A percentile compares a stretch with the other conserved stretches of the same genome.
Evolutionary conservation across 129 eudicot genomes (phyloP).

Genomic region (Escallonia rubra): DNA sequence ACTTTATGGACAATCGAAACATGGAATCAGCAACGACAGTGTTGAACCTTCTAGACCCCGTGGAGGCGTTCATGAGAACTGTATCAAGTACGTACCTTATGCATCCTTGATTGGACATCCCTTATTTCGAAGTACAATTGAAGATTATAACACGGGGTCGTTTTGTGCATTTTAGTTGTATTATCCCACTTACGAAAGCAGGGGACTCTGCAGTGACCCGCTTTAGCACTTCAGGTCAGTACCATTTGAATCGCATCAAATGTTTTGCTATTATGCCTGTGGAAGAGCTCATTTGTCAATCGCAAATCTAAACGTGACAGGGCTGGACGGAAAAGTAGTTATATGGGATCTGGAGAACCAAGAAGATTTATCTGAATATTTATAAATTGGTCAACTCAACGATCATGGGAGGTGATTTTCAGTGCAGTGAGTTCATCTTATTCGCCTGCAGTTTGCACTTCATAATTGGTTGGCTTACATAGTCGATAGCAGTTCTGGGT

Average conservation of each 20-base stretch:
- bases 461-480: too few species aligned
- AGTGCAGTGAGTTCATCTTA: too few species aligned
- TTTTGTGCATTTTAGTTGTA: slow-evolving; percentile 45
- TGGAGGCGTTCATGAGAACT: slow-evolving; percentile 80
- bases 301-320: slow-evolving; percentile 32
- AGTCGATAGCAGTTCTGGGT: too few species aligned
- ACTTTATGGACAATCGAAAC: slow-evolving; percentile 84
- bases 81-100: slow-evolving; percentile 58
- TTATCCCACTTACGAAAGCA: slow-evolving; percentile 59
- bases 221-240: slow-evolving; percentile 90
- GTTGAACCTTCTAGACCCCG: slow-evolving; percentile 42
- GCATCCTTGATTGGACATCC: background rate
- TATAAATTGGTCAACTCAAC: slow-evolving; percentile 10
- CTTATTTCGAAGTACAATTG: background rate
- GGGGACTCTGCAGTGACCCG: slow-evolving; percentile 39
- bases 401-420: too few species aligned
- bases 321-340: slow-evolving; percentile 84
- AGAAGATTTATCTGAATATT: slow-evolving; percentile 59
- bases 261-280: background rate
- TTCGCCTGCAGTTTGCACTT: too few species aligned
- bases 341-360: slow-evolving; percentile 78
- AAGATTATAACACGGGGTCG: too few species aligned
- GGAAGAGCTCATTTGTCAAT: background rate
- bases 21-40: slow-evolving; percentile 48
- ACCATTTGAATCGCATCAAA: background rate